Evolutionary conservation across 23 red algal genomes (phyloP), one percentile per base, ranked within the genome.

Genomic region (Gracilariopsis chorda): DNA sequence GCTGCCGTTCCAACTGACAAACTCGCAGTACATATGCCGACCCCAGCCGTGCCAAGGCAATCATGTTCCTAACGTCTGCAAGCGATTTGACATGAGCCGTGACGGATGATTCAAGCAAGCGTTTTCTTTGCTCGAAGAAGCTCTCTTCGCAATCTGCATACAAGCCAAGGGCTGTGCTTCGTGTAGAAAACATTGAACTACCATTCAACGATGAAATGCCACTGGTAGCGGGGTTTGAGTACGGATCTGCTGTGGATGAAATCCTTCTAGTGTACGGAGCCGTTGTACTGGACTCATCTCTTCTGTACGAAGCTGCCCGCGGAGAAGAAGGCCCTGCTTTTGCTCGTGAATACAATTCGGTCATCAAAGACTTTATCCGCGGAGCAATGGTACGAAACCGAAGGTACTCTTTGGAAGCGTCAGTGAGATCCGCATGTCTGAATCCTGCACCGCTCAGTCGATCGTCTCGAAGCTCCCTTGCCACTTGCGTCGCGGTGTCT

Each of bases 371-470:
- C 75, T 96, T 91, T 40, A 96, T 56, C 29, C 69, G 46, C n/a
- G 94, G 67, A 17, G 94, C 94, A 36, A 91, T 87, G 34, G 86
- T 86, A 39, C 86, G 94, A 71, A 96, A 96, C 29, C 95, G 89
- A 21, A 97, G 53, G 57, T 94, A 93, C 47, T 88, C 90, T 42
- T 84, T 77, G 13, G 83, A 74, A 9, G 90, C 95, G 21, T 97
- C 95, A 36, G 83, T 95, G 8, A 95, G 86, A 56, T 95, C 93
- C 17, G 74, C 93, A 79, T 91, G 78, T 33, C 69, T 60, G 51
- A 93, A 93, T 41, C 90, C 90, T 19, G 71, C 78, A 2, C 78
- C 90, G 36, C 53, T 84, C 46, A 77, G 41, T 3, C 86, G 86
- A 46, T 80, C 90, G 10, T 86, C 43, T 48, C 75, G 51, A 23